Conservation (phyloP, 345 rosid species). For the Sapria himalayana region DNA sequence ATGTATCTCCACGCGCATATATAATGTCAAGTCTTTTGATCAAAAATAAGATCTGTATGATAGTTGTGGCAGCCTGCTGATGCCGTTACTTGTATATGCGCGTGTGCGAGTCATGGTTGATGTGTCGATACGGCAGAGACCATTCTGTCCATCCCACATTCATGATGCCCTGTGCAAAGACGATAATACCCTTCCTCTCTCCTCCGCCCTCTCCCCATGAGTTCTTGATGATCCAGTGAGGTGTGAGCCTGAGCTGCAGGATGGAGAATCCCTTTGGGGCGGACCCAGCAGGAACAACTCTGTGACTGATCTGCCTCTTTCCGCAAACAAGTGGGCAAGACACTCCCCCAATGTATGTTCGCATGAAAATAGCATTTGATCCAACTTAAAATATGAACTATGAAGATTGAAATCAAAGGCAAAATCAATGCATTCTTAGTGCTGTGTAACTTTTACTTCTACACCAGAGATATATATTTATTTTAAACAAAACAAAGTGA, state of each 20-base stretch:
- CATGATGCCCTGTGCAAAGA: slow-evolving; percentile 47
- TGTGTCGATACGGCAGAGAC: slow-evolving; percentile 62
- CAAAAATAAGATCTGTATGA: too few relatives aligned
- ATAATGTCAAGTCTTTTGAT: too few relatives aligned
- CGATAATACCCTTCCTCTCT: slow-evolving; percentile 65
- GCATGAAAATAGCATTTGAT: slow-evolving; percentile 68
- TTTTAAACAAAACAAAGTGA: too few relatives aligned
- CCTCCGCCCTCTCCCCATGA: slow-evolving; percentile 88
- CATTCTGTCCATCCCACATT: slow-evolving; percentile 74
- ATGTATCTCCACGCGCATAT: too few relatives aligned
- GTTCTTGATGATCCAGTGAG: slow-evolving; percentile 77
- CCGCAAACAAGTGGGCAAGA: slow-evolving; percentile 73
- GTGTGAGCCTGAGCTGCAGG: slow-evolving; percentile 39
- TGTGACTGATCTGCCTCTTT: slow-evolving; percentile 51
- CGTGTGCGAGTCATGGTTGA: too few relatives aligned
- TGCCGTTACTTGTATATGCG: too few relatives aligned
- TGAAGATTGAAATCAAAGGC: slow-evolving; percentile 1
- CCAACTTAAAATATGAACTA: slow-evolving; percentile 25
- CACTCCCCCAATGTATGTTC: slow-evolving; percentile 75
- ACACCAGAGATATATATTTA: too few relatives aligned
- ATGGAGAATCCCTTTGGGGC: slow-evolving; percentile 63
- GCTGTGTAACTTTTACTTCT: too few relatives aligned
- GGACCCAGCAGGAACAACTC: slow-evolving; percentile 63
- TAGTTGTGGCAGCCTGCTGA: too few relatives aligned
- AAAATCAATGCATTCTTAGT: too few relatives aligned